phyloP scores from a whole-genome alignment of 148 eudicot genomes.

The Chenopodium berlandieri region DNA sequence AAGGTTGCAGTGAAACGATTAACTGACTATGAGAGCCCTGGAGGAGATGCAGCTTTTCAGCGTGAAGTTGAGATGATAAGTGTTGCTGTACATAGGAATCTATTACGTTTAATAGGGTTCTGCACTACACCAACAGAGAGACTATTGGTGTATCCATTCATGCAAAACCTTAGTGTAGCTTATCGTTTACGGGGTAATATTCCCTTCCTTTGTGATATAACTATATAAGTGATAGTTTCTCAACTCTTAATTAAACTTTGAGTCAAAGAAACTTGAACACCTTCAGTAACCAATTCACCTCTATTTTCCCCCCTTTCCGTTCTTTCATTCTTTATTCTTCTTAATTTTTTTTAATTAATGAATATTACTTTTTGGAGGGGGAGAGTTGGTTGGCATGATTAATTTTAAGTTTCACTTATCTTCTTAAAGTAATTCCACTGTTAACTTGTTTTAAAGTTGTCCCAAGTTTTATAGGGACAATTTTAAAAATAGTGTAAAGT shows the following conservation, averaged over 20 bases:
- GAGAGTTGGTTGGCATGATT: too few relatives aligned
- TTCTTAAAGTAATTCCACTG: not conserved
- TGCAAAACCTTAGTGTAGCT: slow-evolving; percentile 97
- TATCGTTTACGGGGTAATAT: slow-evolving; percentile 77
- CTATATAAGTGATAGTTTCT: not conserved
- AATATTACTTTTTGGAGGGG: too few relatives aligned
- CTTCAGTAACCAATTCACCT: not conserved
- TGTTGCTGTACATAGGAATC: slow-evolving; percentile 91
- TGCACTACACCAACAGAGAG: slow-evolving; percentile 99
- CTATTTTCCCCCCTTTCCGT: not conserved
- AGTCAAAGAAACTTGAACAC: not conserved
- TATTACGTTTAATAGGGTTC: slow-evolving; percentile 82
- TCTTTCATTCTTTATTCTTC: too few relatives aligned
- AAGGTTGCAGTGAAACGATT: slow-evolving; percentile 92
- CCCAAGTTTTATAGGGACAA: too few relatives aligned
- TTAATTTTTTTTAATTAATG: too few relatives aligned
- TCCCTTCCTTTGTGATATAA: slow-evolving; percentile 1
- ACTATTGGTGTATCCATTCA: slow-evolving; percentile 91
- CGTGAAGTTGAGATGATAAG: slow-evolving; percentile 99
- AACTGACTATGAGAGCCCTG: slow-evolving; percentile 84
- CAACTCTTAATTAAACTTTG: not conserved
- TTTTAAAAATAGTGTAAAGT: too few relatives aligned
- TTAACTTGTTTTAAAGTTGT: not conserved
- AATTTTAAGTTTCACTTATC: not conserved
- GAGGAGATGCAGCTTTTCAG: slow-evolving; percentile 91